Conservation (phyloP, 768 basidiomycete species). For the Tulasnella sp. region DNA sequence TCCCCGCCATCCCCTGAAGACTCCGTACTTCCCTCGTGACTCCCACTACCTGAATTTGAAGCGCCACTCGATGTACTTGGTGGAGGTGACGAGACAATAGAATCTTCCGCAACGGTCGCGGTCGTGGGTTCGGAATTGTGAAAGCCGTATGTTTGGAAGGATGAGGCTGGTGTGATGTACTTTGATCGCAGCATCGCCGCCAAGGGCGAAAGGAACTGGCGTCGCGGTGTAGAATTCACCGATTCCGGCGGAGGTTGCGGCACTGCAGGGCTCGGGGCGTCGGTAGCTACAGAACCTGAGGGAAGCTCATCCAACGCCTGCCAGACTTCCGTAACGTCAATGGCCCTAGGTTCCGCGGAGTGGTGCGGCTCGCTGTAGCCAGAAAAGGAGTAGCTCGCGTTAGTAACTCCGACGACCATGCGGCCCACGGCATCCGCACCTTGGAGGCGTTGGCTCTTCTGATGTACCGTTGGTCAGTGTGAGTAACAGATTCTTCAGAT, state of each 20-base stretch:
- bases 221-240: slow-evolving; percentile 27
- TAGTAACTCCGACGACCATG: slow-evolving; percentile 2
- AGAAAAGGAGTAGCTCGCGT: slow-evolving; percentile 13
- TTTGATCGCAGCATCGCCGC: slow-evolving; percentile 29
- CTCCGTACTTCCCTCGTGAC: slow-evolving; percentile 14
- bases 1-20: slow-evolving; percentile 18
- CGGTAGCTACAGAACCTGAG: neutral
- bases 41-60: slow-evolving; percentile 7
- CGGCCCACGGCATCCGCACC: neutral
- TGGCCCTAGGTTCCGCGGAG: neutral
- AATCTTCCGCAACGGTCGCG: neutral
- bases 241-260: neutral
- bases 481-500: slow-evolving; percentile 90
- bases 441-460: slow-evolving; percentile 29
- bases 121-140: slow-evolving; percentile 9
- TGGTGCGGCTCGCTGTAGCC: neutral
- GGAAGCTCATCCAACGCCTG: slow-evolving; percentile 6
- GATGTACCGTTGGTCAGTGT: slow-evolving; percentile 76
- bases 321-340: slow-evolving; percentile 11
- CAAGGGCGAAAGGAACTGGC: slow-evolving; percentile 32
- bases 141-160: neutral
- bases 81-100: neutral
- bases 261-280: neutral
- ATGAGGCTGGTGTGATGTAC: slow-evolving; percentile 19
- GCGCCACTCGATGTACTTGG: slow-evolving; percentile 1